phyloP scores from a whole-genome alignment of 2,329 filamentous ascomycete genomes.

The Aureobasidium sp. region DNA sequence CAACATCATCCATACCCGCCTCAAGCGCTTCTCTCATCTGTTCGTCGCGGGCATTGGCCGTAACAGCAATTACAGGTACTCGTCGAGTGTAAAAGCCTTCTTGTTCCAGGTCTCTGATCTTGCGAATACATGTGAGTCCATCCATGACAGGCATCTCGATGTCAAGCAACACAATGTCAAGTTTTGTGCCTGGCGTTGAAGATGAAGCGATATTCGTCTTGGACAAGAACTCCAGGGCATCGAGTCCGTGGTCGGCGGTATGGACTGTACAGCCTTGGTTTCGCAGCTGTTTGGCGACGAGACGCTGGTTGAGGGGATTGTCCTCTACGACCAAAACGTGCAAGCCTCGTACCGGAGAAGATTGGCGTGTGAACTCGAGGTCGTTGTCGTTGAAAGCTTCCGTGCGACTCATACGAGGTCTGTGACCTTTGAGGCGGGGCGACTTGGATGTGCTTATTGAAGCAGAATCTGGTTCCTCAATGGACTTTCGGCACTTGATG shows the following conservation, averaged over 20 bases:
- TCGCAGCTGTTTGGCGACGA: slow-evolving; percentile 20
- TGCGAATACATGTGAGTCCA: slow-evolving; percentile 18
- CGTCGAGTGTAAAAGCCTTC: neutral
- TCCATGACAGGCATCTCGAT: slow-evolving; percentile 23
- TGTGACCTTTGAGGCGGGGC: neutral
- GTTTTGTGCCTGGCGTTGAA: neutral
- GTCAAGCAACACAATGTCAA: slow-evolving; percentile 5
- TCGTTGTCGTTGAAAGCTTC: slow-evolving; percentile 10
- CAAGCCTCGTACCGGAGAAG: neutral
- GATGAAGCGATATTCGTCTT: slow-evolving; percentile 13
- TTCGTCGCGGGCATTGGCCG: slow-evolving; percentile 35
- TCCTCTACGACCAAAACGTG: slow-evolving; percentile 21
- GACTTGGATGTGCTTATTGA: neutral
- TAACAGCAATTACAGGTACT: slow-evolving; percentile 48
- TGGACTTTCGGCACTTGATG: slow-evolving; percentile 46
- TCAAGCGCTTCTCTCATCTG: slow-evolving; percentile 13
- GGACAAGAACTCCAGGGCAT: slow-evolving; percentile 20
- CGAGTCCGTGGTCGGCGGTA: slow-evolving; percentile 20
- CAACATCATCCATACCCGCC: slow-evolving; percentile 18
- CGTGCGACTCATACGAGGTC: slow-evolving; percentile 9
- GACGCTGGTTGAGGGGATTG: slow-evolving; percentile 22
- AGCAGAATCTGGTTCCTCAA: neutral
- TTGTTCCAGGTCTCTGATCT: slow-evolving; percentile 18
- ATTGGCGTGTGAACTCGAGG: slow-evolving; percentile 12
- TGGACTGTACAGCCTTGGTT: slow-evolving; percentile 20